phyloP scores from a whole-genome alignment of 352 stramenopile genomes.

The Globisporangium emineosum region DNA sequence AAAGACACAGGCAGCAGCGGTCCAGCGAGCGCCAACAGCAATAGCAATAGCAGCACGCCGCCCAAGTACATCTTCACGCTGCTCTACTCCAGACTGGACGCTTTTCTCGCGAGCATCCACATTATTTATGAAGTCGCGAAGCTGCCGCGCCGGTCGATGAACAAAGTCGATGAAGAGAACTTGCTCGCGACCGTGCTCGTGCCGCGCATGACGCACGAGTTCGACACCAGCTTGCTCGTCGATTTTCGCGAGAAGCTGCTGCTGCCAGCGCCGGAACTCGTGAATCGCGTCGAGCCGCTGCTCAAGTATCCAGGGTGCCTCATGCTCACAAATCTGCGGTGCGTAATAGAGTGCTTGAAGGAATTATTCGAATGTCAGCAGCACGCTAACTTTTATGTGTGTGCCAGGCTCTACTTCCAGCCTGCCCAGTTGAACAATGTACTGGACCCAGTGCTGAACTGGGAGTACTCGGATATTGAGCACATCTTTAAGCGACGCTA shows the following conservation, averaged over 20 bases:
- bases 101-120: constrained; percentile 64
- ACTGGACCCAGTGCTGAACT: constrained; percentile 81
- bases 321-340: constrained; percentile 72
- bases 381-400: not conserved
- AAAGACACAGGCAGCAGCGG: constrained; percentile 39
- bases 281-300: constrained; percentile 89
- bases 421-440: constrained; percentile 91
- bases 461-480: constrained; percentile 69
- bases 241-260: constrained; percentile 89
- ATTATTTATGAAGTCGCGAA: constrained; percentile 57
- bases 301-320: constrained; percentile 90
- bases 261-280: constrained; percentile 61
- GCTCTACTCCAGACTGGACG: constrained; percentile 67
- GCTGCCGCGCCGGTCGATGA: constrained; percentile 44
- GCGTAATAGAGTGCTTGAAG: constrained; percentile 28
- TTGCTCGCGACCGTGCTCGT: constrained; percentile 72
- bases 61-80: constrained; percentile 82
- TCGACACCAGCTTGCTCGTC: constrained; percentile 86
- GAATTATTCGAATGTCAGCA: constrained; percentile 95
- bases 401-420: constrained; percentile 85
- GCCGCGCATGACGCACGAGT: constrained; percentile 64
- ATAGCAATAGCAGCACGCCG: constrained; percentile 36
- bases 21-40: constrained; percentile 32
- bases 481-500: constrained; percentile 86
- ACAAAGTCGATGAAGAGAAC: constrained; percentile 83